Evolutionary conservation across 805 yeast genomes (phyloP), one percentile per base, ranked within the genome.

Genomic region (Lachancea kluyveri): DNA sequence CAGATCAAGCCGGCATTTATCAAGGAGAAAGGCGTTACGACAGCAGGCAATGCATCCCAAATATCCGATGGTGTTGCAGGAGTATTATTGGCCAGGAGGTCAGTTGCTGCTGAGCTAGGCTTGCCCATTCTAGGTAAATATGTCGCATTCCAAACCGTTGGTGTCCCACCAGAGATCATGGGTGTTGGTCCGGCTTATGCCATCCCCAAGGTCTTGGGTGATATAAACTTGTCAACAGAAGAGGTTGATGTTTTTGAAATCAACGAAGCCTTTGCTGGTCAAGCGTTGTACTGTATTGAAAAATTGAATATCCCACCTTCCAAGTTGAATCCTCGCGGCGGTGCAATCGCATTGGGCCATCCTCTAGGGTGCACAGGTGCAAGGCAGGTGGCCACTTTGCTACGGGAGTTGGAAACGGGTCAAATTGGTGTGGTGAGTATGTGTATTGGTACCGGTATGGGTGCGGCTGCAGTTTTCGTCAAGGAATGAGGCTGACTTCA

Each of bases 371-470:
- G 85, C 42, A 82, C 94, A 13, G 94, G 94, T 54, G 87, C 96
- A 8, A 79, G 97, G 60, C 96, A 88, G 65, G 71, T 85, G 31
- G 88, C 96, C 26, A 90, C 97, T 4, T 61, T 90, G 40, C 61
- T 90, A 56, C 72, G 88, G 49, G 90, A 86, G 65, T 70, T 88
- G 50, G 63, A 79, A 58, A 57, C 72, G 17, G 94, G 90, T 40
- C 77, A 87, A 65, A 63, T 87, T 43, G 97, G 97, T 44, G 79
- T 90, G 32, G 83, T 94, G 8, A 81, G 94, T 42, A 90, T 90
- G 97, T 90, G 97, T 67, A 79, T 90, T 44, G 97, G 97, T 51
- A 86, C 96, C 21, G 97, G 97, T 48, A 90, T 88, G 94, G 97
- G 97, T 44, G 96, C 96, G 20, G 97, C 97, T 28, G 81, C 90